Base-by-base conservation (phyloP, 257 asterid genomes). In the Ophiorrhiza pumila region DNA sequence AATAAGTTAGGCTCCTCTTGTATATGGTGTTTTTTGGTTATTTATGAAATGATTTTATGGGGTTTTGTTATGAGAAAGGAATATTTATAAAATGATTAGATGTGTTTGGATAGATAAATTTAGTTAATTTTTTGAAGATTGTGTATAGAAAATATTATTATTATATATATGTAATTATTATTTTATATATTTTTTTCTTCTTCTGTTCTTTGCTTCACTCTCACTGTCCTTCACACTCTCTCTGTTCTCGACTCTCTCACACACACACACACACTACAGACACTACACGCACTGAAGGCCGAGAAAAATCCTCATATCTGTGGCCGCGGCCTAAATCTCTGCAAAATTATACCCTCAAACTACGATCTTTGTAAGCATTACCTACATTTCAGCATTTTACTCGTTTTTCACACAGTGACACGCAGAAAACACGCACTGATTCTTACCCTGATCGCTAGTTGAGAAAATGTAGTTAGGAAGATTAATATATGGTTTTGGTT, bases 321-420 rank as follows among this genome's bases (percentile, higher is more conserved):
- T 76, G 50, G n/a, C n/a, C n/a, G n/a, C n/a, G n/a, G 56, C 52
- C 29, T 43, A 73, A 69, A 45, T 31, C 56, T 65, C 53, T 52
- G 66, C 61, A 23, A 39, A 63, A 32, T 60, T 66, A 56, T 50
- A 43, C 50, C 52, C 70, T 46, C 25, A 18, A 20, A 56, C 29
- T 55, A 45, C 81, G 78, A 73, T 81, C 83, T 61, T 76, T 83
- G 95, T 83, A 49, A 80, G 85, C 77, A n/a, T 76, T 72, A 50
- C 65, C 76, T 84, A 45, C 73, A 41, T 69, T 79, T 77, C 69
- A 53, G 69, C 56, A 75, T 35, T 71, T 69, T 63, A 29, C 12
- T 49, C n/a, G 6, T 22, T 9, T 15, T 23, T 49, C 29, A 31
- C 61, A 13, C 23, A 52, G 15, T 17, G 11, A 45, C 45, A 17